Conservation (phyloP, 139 green algal genomes). For the Coelastrella sp. region DNA sequence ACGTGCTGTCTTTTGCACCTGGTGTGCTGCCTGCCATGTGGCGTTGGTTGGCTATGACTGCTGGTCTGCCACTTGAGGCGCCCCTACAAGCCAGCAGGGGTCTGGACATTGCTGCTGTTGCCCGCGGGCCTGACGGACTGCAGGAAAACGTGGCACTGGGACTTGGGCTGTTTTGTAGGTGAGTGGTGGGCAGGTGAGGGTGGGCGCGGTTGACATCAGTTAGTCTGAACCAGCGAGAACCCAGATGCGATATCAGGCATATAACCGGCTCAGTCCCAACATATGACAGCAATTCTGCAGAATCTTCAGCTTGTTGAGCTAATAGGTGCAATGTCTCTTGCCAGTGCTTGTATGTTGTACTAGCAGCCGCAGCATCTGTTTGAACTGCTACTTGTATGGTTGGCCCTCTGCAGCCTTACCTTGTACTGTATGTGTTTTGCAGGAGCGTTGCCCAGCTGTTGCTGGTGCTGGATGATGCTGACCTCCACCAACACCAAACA, state of each 20-base stretch:
- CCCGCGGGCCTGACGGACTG: conserved; percentile 46
- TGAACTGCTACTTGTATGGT: no score
- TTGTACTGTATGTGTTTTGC: no score
- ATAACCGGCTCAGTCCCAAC: no score
- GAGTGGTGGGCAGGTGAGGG: background rate
- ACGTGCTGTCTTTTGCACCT: conserved; percentile 70
- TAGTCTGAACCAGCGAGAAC: no score
- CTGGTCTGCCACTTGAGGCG: conserved; percentile 73
- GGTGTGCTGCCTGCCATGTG: conserved; percentile 52
- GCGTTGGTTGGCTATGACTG: conserved; percentile 59
- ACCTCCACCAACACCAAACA: conserved; percentile 82
- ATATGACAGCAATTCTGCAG: no score
- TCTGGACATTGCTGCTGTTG: conserved; percentile 55
- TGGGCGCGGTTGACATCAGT: no score
- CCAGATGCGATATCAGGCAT: no score
- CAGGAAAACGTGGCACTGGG: conserved; percentile 34
- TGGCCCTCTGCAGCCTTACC: no score
- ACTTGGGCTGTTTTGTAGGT: conserved; percentile 80
- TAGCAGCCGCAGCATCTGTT: no score
- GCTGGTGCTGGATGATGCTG: conserved; percentile 88
- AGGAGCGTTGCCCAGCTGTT: conserved; percentile 79
- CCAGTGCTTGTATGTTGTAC: no score
- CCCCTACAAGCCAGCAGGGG: conserved; percentile 56
- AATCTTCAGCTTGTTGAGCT: no score
- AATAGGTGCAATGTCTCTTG: no score